Conservation (phyloP, 1,284 basidiomycete genomes). For the Moesziomyces aphidis region DNA sequence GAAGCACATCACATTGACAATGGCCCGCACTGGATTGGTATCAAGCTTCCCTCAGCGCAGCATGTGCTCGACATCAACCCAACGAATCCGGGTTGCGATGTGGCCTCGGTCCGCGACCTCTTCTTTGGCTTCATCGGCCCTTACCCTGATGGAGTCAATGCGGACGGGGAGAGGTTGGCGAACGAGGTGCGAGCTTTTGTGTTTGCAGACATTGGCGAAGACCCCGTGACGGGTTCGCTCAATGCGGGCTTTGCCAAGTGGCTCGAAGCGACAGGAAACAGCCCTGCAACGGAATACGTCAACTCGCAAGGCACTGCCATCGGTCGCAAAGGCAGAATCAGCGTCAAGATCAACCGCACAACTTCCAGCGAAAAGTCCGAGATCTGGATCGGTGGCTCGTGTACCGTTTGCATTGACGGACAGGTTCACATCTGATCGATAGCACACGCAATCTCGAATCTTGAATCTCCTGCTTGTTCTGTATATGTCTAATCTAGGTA, state of each 20-base stretch:
- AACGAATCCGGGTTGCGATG: slow-evolving; percentile 12
- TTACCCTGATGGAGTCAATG: slow-evolving; percentile 28
- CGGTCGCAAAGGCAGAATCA: slow-evolving; percentile 44
- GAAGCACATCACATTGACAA: slow-evolving; percentile 54
- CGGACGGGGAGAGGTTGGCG: slow-evolving; percentile 15
- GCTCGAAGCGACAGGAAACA: slow-evolving; percentile 36
- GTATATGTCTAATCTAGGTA: no score
- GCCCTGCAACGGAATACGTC: slow-evolving; percentile 29
- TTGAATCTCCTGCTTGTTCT: no score
- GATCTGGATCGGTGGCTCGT: slow-evolving; percentile 55
- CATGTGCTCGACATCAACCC: slow-evolving; percentile 46
- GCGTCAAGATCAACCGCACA: slow-evolving; percentile 24
- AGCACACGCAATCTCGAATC: neutral
- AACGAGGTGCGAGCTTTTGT: slow-evolving; percentile 53
- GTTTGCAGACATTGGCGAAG: slow-evolving; percentile 44
- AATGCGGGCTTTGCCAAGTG: slow-evolving; percentile 58
- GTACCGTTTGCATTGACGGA: slow-evolving; percentile 47
- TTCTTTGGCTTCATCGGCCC: slow-evolving; percentile 54
- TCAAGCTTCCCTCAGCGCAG: slow-evolving; percentile 39
- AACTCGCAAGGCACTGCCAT: slow-evolving; percentile 50
- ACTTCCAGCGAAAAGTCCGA: slow-evolving; percentile 10
- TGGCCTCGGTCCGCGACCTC: slow-evolving; percentile 19
- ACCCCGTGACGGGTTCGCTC: slow-evolving; percentile 61
- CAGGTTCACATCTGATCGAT: slow-evolving; percentile 16
- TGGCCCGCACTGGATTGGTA: slow-evolving; percentile 57